A percentile compares a stretch with the other conserved stretches of the same genome.
These are phyloP conservation scores for Gautieria morchelliformis DNA, from an alignment of 768 basidiomycete species.

Conservation along the genomic window DNA sequence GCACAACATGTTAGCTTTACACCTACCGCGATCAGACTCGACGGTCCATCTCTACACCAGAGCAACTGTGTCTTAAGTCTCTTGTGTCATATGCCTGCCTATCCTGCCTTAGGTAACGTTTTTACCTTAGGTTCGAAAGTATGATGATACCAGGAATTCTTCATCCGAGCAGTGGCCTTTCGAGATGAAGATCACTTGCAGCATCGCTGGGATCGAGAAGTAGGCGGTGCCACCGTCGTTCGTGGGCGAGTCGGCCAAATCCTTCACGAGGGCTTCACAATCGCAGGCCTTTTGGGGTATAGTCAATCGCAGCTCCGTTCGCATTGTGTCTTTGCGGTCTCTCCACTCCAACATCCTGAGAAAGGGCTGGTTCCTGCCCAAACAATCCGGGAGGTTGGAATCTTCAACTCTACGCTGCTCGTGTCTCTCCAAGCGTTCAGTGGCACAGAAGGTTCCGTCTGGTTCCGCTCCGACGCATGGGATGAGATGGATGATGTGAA, in stretches of 20 bases:
- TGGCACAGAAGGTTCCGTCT: constrained; percentile 66
- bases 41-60: constrained; percentile 67
- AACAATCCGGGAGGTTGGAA: constrained; percentile 56
- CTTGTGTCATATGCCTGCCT: not conserved
- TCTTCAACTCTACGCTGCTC: constrained; percentile 75
- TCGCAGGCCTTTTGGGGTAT: constrained; percentile 75
- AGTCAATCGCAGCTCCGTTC: constrained; percentile 69
- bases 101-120: not conserved
- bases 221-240: constrained; percentile 49
- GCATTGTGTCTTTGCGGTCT: constrained; percentile 78
- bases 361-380: constrained; percentile 42
- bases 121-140: constrained; percentile 42
- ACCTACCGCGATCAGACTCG: constrained; percentile 62
- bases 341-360: constrained; percentile 42
- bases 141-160: constrained; percentile 52
- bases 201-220: constrained; percentile 60
- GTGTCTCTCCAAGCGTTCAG: constrained; percentile 80
- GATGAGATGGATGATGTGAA: constrained; percentile 51
- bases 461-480: constrained; percentile 49
- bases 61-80: constrained; percentile 55
- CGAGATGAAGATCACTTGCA: constrained; percentile 74
- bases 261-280: constrained; percentile 53
- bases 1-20: constrained; percentile 72
- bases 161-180: constrained; percentile 78
- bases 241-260: constrained; percentile 45